These are phyloP conservation scores for Otatea glauca DNA, from an alignment of 176 grass and related monocot genomes.

Conservation along the genomic window DNA sequence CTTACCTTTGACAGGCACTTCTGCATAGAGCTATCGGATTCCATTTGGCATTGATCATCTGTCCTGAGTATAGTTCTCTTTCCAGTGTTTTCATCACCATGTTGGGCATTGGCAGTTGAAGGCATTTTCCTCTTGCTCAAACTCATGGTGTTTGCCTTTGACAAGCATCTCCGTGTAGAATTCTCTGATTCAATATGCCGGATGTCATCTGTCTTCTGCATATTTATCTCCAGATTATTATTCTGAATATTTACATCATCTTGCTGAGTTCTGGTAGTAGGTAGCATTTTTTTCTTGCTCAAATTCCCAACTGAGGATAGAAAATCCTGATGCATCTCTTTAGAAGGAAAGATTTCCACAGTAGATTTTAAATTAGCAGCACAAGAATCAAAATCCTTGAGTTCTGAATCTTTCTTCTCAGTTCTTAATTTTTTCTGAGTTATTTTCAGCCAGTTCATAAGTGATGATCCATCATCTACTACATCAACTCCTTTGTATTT, in stretches of 20 bases:
- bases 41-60: slow-evolving; percentile 37
- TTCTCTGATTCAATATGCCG: slow-evolving; percentile 16
- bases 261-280: slow-evolving; percentile 26
- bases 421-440: slow-evolving; percentile 54
- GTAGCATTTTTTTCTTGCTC: slow-evolving; percentile 43
- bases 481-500: slow-evolving; percentile 46
- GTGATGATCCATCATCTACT: slow-evolving; percentile 66
- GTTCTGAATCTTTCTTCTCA: slow-evolving; percentile 42
- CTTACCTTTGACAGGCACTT: slow-evolving; percentile 36
- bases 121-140: slow-evolving; percentile 36
- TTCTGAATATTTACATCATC: slow-evolving; percentile 22
- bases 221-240: slow-evolving; percentile 28
- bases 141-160: slow-evolving; percentile 36
- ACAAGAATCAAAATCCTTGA: slow-evolving; percentile 48
- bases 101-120: not conserved
- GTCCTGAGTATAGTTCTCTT: slow-evolving; percentile 20
- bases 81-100: slow-evolving; percentile 12
- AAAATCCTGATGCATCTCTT: slow-evolving; percentile 19
- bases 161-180: slow-evolving; percentile 30
- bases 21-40: slow-evolving; percentile 20
- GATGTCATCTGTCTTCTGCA: slow-evolving; percentile 28
- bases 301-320: slow-evolving; percentile 27
- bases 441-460: slow-evolving; percentile 66
- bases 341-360: slow-evolving; percentile 28
- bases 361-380: slow-evolving; percentile 41